Evolutionary conservation across 2,329 filamentous ascomycete species (phyloP), one percentile per base, ranked within the genome.

Genomic region (Fusarium sp.): DNA sequence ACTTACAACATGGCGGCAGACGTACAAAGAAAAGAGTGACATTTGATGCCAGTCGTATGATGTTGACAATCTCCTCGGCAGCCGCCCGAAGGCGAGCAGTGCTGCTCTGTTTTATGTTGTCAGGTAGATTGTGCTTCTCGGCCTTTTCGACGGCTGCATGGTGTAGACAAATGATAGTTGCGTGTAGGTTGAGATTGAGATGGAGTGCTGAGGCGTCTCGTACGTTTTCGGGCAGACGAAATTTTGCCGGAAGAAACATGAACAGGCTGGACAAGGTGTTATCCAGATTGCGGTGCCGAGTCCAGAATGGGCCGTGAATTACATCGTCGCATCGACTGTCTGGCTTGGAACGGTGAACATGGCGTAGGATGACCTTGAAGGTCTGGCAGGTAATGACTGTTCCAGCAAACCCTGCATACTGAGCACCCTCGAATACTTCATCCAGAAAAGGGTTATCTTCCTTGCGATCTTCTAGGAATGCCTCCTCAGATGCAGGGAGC

Each of bases 111-210:
- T 88, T 87, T 26, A 95, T 83, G 28, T 83, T 81, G 1, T 83
- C 79, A 0, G 88, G 83, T 49, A 96, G 77, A 3, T 85, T 83
- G 71, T 93, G 83, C 70, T 88, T 89, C 52, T 93, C 89, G 1
- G 90, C 90, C 72, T 91, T 93, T 76, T 93, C 92, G 8, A 95
- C 88, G 2, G 93, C 93, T 1, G 92, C 91, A 75, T 96, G 92
- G 71, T 97, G 93, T 6, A 97, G 81, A 73, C 92, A 96, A 49
- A 97, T 97, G 8, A 91, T 86, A 1, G 91, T 90, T 1, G 93
- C 92, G 71, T 97, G 93, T 3, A 97, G 85, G 71, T 91, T 93
- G 81, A 97, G 89, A 64, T 97, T 97, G 46, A 89, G 82, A 72
- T 96, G 93, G 0, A 96, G 84, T 7, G 92, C 87, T 41, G 91